Conservation (phyloP, 345 rosid genomes). For the Mallotus nudiflorus region DNA sequence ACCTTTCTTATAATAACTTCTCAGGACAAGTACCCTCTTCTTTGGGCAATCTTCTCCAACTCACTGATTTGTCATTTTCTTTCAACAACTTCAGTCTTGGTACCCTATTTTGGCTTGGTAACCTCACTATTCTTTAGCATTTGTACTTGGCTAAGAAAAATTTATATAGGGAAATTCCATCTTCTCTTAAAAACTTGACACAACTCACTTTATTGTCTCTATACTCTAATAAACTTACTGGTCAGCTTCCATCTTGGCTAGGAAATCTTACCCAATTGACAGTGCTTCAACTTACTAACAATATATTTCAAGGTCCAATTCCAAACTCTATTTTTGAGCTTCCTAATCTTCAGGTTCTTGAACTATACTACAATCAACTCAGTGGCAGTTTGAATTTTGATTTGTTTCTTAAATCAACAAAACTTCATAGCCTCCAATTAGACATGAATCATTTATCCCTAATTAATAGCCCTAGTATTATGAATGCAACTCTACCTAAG, state of each 20-base stretch:
- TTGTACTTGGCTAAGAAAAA: neutral
- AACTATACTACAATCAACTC: constrained; percentile 8
- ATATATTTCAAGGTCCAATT: constrained; percentile 22
- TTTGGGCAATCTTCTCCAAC: neutral
- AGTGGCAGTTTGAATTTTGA: constrained; percentile 19
- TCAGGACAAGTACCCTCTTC: neutral
- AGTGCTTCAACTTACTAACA: neutral
- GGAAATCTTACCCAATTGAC: constrained; percentile 7
- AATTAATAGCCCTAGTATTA: neutral
- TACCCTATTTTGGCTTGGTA: neutral
- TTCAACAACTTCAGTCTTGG: neutral
- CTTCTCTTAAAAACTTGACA: neutral
- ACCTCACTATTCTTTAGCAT: neutral
- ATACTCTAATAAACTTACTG: neutral
- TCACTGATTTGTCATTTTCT: neutral
- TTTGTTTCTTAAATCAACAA: constrained; percentile 4
- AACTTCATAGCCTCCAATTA: neutral
- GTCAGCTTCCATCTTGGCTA: constrained; percentile 16
- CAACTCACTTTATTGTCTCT: neutral
- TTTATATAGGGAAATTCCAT: neutral
- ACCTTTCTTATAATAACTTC: neutral
- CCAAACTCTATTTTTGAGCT: constrained; percentile 19
- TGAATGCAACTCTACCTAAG: neutral
- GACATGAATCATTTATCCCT: constrained; percentile 15
- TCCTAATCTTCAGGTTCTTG: neutral